Percentiles rank a stretch among this genome's conserved stretches.
phyloP scores from a whole-genome alignment of 139 green algal genomes.

The Ettlia oleoabundans region DNA sequence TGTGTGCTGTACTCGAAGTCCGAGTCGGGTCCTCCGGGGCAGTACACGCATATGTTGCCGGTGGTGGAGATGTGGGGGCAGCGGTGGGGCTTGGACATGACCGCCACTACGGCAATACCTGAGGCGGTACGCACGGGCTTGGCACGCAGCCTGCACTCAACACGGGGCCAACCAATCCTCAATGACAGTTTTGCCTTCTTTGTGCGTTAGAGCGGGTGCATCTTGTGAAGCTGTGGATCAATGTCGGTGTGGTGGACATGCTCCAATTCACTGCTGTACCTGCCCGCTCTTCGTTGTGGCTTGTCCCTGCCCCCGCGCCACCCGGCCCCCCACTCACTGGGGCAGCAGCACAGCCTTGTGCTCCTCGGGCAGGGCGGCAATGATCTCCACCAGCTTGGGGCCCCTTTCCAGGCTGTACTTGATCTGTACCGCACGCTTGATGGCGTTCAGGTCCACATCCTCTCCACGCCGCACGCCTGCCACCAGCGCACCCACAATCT shows the following conservation, averaged over 20 bases:
- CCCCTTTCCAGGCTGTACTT: conserved; percentile 49
- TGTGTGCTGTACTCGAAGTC: conserved; percentile 99
- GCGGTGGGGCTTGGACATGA: conserved; percentile 99
- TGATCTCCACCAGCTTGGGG: conserved; percentile 98
- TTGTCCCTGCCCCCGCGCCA: neutral
- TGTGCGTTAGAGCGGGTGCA: no score
- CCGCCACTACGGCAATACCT: conserved; percentile 98
- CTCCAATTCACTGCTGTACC: conserved; percentile 2
- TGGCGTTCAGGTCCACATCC: conserved; percentile 86
- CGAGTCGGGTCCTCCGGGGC: conserved; percentile 94
- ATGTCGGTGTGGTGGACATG: no score
- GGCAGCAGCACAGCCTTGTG: conserved; percentile 85
- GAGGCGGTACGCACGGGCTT: conserved; percentile 93
- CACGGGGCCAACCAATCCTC: no score
- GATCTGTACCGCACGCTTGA: conserved; percentile 65
- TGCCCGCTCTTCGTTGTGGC: no score
- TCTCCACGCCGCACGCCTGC: conserved; percentile 67
- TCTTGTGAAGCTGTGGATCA: no score
- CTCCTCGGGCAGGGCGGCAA: conserved; percentile 95
- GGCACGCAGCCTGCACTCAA: conserved; percentile 72
- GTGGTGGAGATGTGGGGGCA: conserved; percentile 99
- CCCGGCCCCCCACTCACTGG: conserved; percentile 44
- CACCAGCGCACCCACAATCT: conserved; percentile 81
- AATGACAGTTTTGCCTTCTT: no score
- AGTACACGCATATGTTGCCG: conserved; percentile 99